A percentile compares a stretch with the other conserved stretches of the same genome.
These are phyloP conservation scores for Dictyophora rubrovolvata DNA, from an alignment of 768 basidiomycete genomes.

Conservation along the genomic window DNA sequence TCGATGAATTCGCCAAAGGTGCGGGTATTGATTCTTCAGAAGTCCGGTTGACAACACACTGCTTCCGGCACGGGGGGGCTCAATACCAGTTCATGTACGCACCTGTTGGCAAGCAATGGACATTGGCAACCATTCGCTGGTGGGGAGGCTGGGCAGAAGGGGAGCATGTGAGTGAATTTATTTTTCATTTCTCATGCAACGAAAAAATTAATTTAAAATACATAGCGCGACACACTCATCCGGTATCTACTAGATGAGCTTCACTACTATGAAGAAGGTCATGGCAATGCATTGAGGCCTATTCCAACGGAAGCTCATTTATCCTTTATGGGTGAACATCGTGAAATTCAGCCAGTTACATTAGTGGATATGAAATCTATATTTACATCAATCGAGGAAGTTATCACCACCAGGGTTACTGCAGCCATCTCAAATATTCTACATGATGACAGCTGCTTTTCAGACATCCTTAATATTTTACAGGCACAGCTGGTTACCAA, in stretches of 20 bases:
- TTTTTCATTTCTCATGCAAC: not conserved
- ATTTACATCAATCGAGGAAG: not conserved
- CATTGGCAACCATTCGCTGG: slow-evolving; percentile 25
- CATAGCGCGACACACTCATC: slow-evolving; percentile 17
- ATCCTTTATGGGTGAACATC: not conserved
- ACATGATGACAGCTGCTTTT: not conserved
- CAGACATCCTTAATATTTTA: not conserved
- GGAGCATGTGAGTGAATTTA: not conserved
- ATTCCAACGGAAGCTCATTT: not conserved
- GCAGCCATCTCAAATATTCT: not conserved
- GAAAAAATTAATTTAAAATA: slow-evolving; percentile 16
- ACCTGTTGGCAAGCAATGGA: slow-evolving; percentile 25
- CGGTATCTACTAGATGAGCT: slow-evolving; percentile 23
- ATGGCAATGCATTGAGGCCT: slow-evolving; percentile 12
- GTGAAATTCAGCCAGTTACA: not conserved
- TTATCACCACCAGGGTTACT: not conserved
- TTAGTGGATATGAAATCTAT: not conserved
- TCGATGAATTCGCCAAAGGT: slow-evolving; percentile 17
- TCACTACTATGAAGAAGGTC: slow-evolving; percentile 17
- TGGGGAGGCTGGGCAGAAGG: slow-evolving; percentile 21
- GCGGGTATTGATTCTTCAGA: slow-evolving; percentile 11
- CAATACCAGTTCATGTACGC: slow-evolving; percentile 31
- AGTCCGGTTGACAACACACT: slow-evolving; percentile 22
- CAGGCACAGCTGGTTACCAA: not conserved
- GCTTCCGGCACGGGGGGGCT: slow-evolving; percentile 25